Evolutionary conservation across 805 yeast genomes (phyloP), one percentile per base, ranked within the genome.

Genomic region (Candida maesae): DNA sequence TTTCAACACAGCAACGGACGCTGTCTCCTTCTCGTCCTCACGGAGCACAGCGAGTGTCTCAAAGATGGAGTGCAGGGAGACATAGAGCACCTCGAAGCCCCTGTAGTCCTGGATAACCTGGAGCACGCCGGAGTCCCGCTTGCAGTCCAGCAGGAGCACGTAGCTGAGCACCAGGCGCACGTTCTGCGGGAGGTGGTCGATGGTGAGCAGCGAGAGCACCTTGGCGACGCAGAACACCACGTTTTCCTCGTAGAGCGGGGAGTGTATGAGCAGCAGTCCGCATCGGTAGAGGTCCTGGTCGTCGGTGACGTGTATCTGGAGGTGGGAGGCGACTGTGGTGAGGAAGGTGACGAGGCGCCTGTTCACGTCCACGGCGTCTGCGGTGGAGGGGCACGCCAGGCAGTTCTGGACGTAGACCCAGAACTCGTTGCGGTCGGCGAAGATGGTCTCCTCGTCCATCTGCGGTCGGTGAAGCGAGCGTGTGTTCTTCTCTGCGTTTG

Each of bases 41-140:
- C 50, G 32, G n/a, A 49, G 24, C 34, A 46, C 24, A 1, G 52
- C 49, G 8, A 51, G 33, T 7, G 44, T 44, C 28, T 44, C 36
- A 35, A 52, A 49, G 33, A 57, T 56, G 5, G 61, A 53, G 39
- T 73, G 68, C 9, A 77, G 49, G 6, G 66, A 61, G 31, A 59
- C 59, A 46, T 73, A 62, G 10, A 81, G 51, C 1, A 71, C 71
- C 26, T 60, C 60, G 39, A 77, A 73, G 0, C 83, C 84, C 33
- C 72, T 72, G 47, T 65, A 79, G 33, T 78, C 74, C 35, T 72
- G 65, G 48, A 81, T 56, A 28, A 69, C 59, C 30, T 67, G 71
- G 30, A 77, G 51, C 1, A 76, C 63, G 5, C 64, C 51, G 4
- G 65, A 50, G 49, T 75, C 67, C 27, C 56, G 52, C 42, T 72